Conservation (phyloP, 768 basidiomycete species). For the Tulasnella sp. region DNA sequence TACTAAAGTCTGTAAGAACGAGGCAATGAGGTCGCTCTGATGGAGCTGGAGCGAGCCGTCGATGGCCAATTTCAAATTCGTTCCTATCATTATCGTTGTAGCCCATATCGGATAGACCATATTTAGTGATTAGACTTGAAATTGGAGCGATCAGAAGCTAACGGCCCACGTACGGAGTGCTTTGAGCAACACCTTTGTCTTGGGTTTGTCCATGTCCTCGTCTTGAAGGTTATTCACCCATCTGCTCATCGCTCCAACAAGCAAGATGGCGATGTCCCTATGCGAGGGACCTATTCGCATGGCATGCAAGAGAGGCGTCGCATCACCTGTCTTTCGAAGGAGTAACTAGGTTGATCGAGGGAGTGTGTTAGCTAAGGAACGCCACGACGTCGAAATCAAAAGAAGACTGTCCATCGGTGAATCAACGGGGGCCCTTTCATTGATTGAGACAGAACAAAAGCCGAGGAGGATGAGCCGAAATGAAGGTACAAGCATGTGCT, state of each 20-base stretch:
- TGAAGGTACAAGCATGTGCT: no score
- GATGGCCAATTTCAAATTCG: conserved; percentile 84
- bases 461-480: no score
- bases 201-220: conserved; percentile 51
- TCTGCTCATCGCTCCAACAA: conserved; percentile 82
- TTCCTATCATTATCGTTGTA: conserved; percentile 31
- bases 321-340: conserved; percentile 70
- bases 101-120: background rate
- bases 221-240: conserved; percentile 84
- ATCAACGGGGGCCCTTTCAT: no score
- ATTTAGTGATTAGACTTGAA: background rate
- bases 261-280: conserved; percentile 66
- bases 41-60: conserved; percentile 72
- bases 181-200: conserved; percentile 62
- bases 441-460: no score
- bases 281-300: conserved; percentile 36
- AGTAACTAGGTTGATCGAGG: conserved; percentile 43
- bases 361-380: no score
- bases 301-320: conserved; percentile 82
- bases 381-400: no score
- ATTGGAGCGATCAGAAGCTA: background rate
- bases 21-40: conserved; percentile 75
- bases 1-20: conserved; percentile 85
- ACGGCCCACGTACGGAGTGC: conserved; percentile 47
- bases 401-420: no score